Evolutionary conservation across 805 yeast genomes (phyloP), one percentile per base, ranked within the genome.

Genomic region (Candida coleopterorum): DNA sequence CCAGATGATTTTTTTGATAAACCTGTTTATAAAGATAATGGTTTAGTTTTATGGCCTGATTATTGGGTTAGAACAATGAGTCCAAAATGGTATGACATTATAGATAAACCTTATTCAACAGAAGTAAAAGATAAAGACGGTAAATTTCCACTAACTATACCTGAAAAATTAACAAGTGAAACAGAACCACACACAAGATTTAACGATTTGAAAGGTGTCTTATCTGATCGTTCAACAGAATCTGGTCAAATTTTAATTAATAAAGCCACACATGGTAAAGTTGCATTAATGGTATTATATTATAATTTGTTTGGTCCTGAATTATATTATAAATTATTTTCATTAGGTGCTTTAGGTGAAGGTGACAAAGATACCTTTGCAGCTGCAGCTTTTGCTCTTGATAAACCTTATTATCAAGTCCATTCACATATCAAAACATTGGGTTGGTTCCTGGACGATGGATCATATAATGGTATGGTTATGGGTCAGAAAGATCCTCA

Each of bases 351-450:
- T 18, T 77, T 85, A 1, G 89, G 89, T 22, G 84, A 81, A 60
- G 89, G 89, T 34, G 89, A 83, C 51, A 82, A 82, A 52, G 89
- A 83, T 50, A 81, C 89, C 0, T 81, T 80, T 45, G 70, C 77
- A 25, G 75, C 81, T 4, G 88, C 85, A 1, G 85, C 87, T 2
- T 33, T 37, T 26, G 50, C 32, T 6, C 25, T 35, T 12, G 34
- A 35, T 3, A 32, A 41, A 15, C 35, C 39, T 5, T 46, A 35
- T 28, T 50, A 50, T 29, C 55, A 50, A 37, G 50, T 50, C 8
- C 39, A 43, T 17, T 42, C 49, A 5, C 34, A 36, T 18, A 44
- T 50, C 15, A 18, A 35, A 22, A 43, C 57, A 1, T 20, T 42
- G 34, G 43, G 51, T 30, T 30, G 46, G 47, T 4, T n/a, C 29